Evolutionary conservation across 106 monocot species (phyloP), one percentile per base, ranked within the genome.

Genomic region (Allium cepa): DNA sequence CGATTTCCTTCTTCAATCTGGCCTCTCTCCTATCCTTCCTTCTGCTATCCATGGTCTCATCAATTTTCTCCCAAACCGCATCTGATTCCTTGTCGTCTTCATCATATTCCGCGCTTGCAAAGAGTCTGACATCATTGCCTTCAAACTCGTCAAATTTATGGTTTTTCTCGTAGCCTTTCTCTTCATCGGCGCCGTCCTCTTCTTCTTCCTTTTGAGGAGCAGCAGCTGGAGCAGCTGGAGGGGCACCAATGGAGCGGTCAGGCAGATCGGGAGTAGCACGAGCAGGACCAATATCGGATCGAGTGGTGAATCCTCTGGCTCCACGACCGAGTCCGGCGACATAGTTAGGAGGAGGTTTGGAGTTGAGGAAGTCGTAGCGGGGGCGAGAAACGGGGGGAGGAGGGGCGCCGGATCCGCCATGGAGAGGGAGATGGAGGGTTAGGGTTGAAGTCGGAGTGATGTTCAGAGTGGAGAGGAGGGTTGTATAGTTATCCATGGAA

Each of bases 121-220:
- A 97, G 8, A 97, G 88, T 4, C 96, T 92, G 14, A 92, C 83
- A 56, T 97, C 92, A 56, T 97, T 97, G 11, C 96, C 96, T 71
- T 97, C 96, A 45, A 97, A 97, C 80, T 97, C 96, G 36, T 97
- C 96, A 47, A 97, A 97, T 79, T 97, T 97, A 82, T 97, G 96
- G 69, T 97, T 92, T 78, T 97, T 92, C 22, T 92, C 92, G 36
- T 97, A 97, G 8, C 97, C 97, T 80, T 97, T 97, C 22, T 97
- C 92, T 9, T 92, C 92, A 8, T 83, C 86, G 17, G 82, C 96
- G 0, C 82, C 96, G 10, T 86, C 96, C 3, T 87, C 87, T 11
- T 82, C 91, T 11, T 82, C 77, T 1, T 69, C 82, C 9, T 71
- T 57, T 22, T 80, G 62, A 45, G 53, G 1, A 15, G 68, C 55